A percentile compares a stretch with the other conserved stretches of the same genome.
These are phyloP conservation scores for Fusarium devonianum DNA, from an alignment of 2,329 filamentous ascomycete species.

Conservation along the genomic window DNA sequence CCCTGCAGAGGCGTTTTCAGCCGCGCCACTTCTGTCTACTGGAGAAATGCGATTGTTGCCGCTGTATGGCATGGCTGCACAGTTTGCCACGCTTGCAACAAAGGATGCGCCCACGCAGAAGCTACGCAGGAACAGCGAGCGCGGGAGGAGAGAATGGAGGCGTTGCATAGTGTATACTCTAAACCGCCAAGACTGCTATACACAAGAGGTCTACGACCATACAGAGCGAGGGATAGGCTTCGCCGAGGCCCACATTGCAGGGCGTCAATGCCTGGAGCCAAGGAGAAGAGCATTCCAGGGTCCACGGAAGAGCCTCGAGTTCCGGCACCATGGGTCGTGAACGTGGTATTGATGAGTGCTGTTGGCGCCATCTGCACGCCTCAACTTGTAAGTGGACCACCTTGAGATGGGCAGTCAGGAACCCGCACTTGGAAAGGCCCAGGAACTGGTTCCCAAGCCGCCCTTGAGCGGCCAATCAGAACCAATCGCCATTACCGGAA, in stretches of 20 bases:
- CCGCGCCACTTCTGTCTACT: not conserved
- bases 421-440: not conserved
- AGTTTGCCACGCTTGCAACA: slow-evolving; percentile 4
- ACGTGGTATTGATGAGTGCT: not conserved
- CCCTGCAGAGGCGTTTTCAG: slow-evolving; percentile 9
- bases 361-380: not conserved
- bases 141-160: slow-evolving; percentile 2
- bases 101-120: slow-evolving; percentile 11
- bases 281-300: slow-evolving; percentile 1
- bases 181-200: too few relatives aligned
- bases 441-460: not conserved
- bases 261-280: not conserved
- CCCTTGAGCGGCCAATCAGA: slow-evolving; percentile 1
- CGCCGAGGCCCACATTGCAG: not conserved
- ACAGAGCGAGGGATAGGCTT: too few relatives aligned
- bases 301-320: slow-evolving; percentile 1
- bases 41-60: slow-evolving; percentile 1
- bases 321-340: slow-evolving; percentile 3
- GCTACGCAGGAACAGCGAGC: not conserved
- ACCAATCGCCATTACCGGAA: slow-evolving; percentile 9
- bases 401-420: not conserved
- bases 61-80: slow-evolving; percentile 3
- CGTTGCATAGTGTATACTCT: slow-evolving; percentile 1
- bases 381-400: not conserved
- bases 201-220: too few relatives aligned